phyloP scores from a whole-genome alignment of 192 early-diverging fungal species.

The Pilobolus umbonatus region DNA sequence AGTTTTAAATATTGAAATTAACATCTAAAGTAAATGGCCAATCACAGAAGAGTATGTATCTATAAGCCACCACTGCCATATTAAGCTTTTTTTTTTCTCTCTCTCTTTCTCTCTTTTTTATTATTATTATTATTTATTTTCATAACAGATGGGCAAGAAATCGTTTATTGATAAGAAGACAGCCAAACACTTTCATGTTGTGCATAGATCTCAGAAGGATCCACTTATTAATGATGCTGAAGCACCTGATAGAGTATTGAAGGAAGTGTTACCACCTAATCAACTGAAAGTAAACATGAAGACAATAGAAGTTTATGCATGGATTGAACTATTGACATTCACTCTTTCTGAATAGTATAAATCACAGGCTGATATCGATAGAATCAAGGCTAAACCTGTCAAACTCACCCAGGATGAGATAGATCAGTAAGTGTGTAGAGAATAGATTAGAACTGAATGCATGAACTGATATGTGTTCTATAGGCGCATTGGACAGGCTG shows the following conservation, averaged over 20 bases:
- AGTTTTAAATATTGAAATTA: not conserved
- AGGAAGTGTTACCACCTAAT: conserved; percentile 70
- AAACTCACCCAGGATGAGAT: conserved; percentile 34
- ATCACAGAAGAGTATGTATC: not conserved
- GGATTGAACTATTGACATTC: not conserved
- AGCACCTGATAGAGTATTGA: conserved; percentile 73
- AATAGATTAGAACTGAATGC: not conserved
- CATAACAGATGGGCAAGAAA: conserved; percentile 65
- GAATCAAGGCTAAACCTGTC: conserved; percentile 10
- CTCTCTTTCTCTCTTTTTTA: not conserved
- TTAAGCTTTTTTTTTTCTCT: not conserved
- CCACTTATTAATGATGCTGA: conserved; percentile 80
- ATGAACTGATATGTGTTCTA: not conserved
- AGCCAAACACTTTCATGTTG: conserved; percentile 83
- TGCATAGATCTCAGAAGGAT: conserved; percentile 95
- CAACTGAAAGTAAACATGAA: conserved; percentile 31
- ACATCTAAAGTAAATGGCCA: not conserved
- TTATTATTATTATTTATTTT: no score
- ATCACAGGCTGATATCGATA: conserved; percentile 19
- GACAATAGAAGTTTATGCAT: not conserved
- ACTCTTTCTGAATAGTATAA: conserved; percentile 15
- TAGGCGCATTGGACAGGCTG: conserved; percentile 63
- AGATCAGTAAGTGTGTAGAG: conserved; percentile 14
- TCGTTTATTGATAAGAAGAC: conserved; percentile 86
- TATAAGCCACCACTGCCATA: not conserved